Base-by-base conservation (phyloP, 768 basidiomycete species). In the Pisolithus microcarpus region DNA sequence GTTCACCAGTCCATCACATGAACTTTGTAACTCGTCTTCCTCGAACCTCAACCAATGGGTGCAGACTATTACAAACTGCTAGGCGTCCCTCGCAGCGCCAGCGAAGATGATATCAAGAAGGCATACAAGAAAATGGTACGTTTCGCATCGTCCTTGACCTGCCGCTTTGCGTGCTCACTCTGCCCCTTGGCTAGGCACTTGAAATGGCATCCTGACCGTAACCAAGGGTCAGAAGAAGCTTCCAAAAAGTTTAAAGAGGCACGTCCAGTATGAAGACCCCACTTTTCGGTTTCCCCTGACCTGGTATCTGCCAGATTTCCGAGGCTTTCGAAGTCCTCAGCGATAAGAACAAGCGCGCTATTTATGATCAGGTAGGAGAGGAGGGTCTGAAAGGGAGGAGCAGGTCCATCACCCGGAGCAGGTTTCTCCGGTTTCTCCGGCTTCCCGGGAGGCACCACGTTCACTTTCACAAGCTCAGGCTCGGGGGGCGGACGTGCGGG, bases 301-400 rank as follows among this genome's bases (percentile, higher is more conserved):
- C 40, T 52, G 36, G 2, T 19, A 16, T 48, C 46, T 16, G 37
- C 16, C 46, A 95, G 87, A 80, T 97, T 43, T 89, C 89, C 30
- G 95, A 97, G 72, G 94, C 92, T 0, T 98, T 95, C 60, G 95
- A 98, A 65, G 93, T 95, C 26, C 81, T 98, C 50, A 88, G 79
- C 46, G 92, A 96, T 69, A 81, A 81, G 66, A 75, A 91, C 63
- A 92, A 91, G 61, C 85, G 90, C 21, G 70, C 87, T 0, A 64
- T 91, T 7, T 97, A 93, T 57, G 94, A 96, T 67, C 91, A 96
- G 58, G 85, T 93, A 50, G 95, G 95, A 34, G 93, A 96, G 65
- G 94, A 96, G 51, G 94, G 95, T 2, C 77, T 97, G 58, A 97
- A 97, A 65, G 79, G n/a, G 79, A 7, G 79, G 79, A 18, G 80